Conservation (phyloP, 2,329 filamentous ascomycete species). For the Xylariales sp. region DNA sequence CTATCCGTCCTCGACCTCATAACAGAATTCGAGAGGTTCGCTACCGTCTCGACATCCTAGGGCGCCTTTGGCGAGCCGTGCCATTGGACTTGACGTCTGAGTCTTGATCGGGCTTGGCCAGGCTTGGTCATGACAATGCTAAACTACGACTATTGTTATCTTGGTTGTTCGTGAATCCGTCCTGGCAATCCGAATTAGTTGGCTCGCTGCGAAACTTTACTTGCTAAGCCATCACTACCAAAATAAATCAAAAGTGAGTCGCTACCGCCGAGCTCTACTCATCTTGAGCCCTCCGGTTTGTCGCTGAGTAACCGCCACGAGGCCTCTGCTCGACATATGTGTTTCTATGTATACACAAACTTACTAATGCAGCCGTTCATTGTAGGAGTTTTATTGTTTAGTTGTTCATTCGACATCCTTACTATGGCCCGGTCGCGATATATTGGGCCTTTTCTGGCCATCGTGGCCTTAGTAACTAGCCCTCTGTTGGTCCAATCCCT, state of each 20-base stretch:
- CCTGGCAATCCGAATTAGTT: conserved; percentile 25
- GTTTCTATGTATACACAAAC: background rate
- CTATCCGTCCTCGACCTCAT: conserved; percentile 1
- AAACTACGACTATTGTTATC: conserved; percentile 31
- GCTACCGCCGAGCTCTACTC: conserved; percentile 1
- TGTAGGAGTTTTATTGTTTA: background rate
- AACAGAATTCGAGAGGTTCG: conserved; percentile 15
- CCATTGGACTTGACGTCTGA: conserved; percentile 10
- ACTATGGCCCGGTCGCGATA: conserved; percentile 43
- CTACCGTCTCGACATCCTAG: conserved; percentile 20
- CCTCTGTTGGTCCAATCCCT: conserved; percentile 45
- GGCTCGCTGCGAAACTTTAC: conserved; percentile 5
- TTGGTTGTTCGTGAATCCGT: conserved; percentile 38
- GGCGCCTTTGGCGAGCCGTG: conserved; percentile 14
- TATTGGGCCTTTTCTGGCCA: conserved; percentile 40
- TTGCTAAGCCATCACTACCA: conserved; percentile 13
- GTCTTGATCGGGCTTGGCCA: conserved; percentile 29
- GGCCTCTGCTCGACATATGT: background rate
- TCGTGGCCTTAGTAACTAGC: conserved; percentile 39
- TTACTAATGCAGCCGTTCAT: conserved; percentile 19
- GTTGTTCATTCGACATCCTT: conserved; percentile 1
- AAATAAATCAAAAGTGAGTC: conserved; percentile 27
- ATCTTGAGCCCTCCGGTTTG: conserved; percentile 8
- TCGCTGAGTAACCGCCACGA: background rate
- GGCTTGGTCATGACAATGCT: conserved; percentile 37